Evolutionary conservation across 139 green algal genomes (phyloP).

Genomic region (Coelastrella sp.): DNA sequence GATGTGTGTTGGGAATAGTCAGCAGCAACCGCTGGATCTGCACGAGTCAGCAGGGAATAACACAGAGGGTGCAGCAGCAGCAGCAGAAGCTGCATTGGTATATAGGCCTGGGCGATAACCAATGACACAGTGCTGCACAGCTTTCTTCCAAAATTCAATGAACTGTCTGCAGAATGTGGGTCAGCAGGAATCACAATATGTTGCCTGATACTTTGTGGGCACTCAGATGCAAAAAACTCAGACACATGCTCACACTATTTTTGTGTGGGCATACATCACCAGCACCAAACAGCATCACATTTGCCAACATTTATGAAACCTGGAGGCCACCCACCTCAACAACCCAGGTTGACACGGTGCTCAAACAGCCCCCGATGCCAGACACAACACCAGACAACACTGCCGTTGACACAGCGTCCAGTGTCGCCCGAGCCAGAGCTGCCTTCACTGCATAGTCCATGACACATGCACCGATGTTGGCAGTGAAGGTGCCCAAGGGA

Average conservation of each 20-base stretch:
- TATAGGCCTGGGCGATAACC: background rate
- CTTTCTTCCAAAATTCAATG: background rate
- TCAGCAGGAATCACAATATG: background rate
- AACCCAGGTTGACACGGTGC: constrained; percentile 87
- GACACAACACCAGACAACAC: constrained; percentile 54
- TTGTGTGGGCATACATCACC: too few relatives aligned
- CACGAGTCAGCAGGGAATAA: background rate
- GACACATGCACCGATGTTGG: constrained; percentile 75
- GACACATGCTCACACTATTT: too few relatives aligned
- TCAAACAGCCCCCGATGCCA: constrained; percentile 78
- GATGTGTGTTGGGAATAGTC: constrained; percentile 1
- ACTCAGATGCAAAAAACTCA: too few relatives aligned
- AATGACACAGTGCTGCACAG: background rate
- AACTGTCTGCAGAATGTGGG: background rate
- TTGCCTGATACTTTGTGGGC: background rate
- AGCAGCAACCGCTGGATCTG: constrained; percentile 54
- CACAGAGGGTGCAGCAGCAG: background rate
- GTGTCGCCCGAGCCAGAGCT: background rate
- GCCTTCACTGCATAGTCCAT: constrained; percentile 66
- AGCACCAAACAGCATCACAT: background rate
- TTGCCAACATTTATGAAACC: background rate
- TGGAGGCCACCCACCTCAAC: constrained; percentile 70
- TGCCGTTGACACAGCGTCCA: background rate
- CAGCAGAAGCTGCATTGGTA: background rate
- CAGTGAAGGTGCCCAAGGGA: constrained; percentile 76